phyloP scores from a whole-genome alignment of 1,284 basidiomycete genomes.

The Stereum hirsutum region DNA sequence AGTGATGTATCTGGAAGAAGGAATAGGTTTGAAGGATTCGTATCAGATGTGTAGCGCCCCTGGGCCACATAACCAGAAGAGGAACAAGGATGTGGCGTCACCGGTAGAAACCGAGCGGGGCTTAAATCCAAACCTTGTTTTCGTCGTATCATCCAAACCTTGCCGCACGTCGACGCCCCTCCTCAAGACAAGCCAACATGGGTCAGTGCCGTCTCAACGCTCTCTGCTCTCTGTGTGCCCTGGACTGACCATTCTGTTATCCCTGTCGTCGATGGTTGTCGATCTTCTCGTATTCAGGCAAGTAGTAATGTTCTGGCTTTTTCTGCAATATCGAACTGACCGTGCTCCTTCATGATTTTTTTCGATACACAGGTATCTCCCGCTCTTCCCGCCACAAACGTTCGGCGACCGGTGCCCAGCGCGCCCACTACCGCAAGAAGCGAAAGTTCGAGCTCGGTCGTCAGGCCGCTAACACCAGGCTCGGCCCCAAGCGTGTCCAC shows the following conservation, averaged over 20 bases:
- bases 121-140: constrained; percentile 18
- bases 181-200: constrained; percentile 28
- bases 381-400: constrained; percentile 94
- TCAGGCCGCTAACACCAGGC: constrained; percentile 92
- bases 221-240: neutral
- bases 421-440: constrained; percentile 97
- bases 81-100: no score
- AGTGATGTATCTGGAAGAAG: no score
- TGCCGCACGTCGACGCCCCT: constrained; percentile 16
- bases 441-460: constrained; percentile 98
- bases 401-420: constrained; percentile 86
- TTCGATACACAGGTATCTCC: constrained; percentile 72
- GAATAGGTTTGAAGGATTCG: no score
- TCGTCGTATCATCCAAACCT: constrained; percentile 21
- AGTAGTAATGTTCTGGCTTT: neutral
- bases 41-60: no score
- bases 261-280: neutral
- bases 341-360: neutral
- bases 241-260: neutral
- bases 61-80: no score
- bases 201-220: constrained; percentile 20
- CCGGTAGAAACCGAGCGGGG: constrained; percentile 15
- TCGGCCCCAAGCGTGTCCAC: constrained; percentile 90
- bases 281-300: neutral
- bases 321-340: neutral